A percentile compares a stretch with the other conserved stretches of the same genome.
Evolutionary conservation across 2,329 filamentous ascomycete genomes (phyloP).

Genomic region (Thelonectria rubi): DNA sequence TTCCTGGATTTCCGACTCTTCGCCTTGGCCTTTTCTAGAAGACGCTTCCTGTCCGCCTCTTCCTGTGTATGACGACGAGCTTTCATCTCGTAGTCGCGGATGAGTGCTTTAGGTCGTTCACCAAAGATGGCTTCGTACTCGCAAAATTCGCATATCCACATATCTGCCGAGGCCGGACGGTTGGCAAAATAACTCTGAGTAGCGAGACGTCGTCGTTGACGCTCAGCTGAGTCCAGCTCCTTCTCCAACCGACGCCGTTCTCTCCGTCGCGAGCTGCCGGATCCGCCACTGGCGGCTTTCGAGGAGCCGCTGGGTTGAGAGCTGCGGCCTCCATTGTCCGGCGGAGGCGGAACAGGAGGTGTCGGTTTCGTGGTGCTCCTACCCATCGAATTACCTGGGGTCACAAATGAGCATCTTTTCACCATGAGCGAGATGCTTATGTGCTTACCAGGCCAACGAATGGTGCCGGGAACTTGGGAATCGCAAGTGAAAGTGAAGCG

Average conservation of each 20-base stretch:
- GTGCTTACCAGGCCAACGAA: conserved; percentile 73
- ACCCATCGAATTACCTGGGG: conserved; percentile 40
- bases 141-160: conserved; percentile 98
- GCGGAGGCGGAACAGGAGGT: conserved; percentile 8
- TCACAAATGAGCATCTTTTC: conserved; percentile 12
- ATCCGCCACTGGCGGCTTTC: conserved; percentile 44
- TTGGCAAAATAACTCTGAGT: conserved; percentile 80
- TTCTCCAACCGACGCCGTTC: conserved; percentile 73
- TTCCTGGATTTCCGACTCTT: conserved; percentile 93
- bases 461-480: conserved; percentile 82
- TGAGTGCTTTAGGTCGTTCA: conserved; percentile 82
- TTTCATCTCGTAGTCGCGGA: conserved; percentile 93
- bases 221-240: conserved; percentile 78
- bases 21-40: conserved; percentile 93
- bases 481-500: conserved; percentile 98
- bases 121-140: conserved; percentile 98
- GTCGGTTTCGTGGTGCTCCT: conserved; percentile 35
- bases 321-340: conserved; percentile 37
- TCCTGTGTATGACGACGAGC: conserved; percentile 86
- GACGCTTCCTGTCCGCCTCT: conserved; percentile 82
- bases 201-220: conserved; percentile 79
- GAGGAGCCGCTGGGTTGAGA: conserved; percentile 44
- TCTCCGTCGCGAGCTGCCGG: conserved; percentile 57
- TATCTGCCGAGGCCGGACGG: conserved; percentile 74
- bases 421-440: not conserved